A percentile compares a stretch with the other conserved stretches of the same genome.
These are phyloP conservation scores for Castanospermum australe DNA, from an alignment of 306 rosid species.

Conservation along the genomic window DNA sequence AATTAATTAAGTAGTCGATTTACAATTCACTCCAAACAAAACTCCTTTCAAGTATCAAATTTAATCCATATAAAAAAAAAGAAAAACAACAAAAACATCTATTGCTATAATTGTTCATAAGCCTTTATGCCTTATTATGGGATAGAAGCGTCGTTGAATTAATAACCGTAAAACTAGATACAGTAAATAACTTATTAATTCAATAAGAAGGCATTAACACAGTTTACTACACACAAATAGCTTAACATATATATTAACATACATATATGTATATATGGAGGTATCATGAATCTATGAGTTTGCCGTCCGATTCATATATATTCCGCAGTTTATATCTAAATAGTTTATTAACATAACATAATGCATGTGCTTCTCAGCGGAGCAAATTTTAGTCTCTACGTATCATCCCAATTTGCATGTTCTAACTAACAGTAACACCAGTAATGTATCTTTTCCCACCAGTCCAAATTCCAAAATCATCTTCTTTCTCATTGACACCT, in stretches of 20 bases:
- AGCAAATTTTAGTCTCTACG: constrained; percentile 6
- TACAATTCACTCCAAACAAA: too few species aligned
- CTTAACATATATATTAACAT: background rate
- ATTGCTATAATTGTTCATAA: too few species aligned
- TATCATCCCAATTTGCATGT: constrained; percentile 30
- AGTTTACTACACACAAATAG: background rate
- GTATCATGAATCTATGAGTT: background rate
- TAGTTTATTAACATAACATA: background rate
- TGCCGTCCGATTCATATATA: background rate
- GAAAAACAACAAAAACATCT: too few species aligned
- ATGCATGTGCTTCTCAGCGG: background rate
- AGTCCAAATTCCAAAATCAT: too few species aligned
- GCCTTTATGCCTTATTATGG: too few species aligned
- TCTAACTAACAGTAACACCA: constrained; percentile 27
- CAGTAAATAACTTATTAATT: background rate
- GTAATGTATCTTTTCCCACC: constrained; percentile 1
- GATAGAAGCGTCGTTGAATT: background rate
- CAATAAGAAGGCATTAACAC: background rate
- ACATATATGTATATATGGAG: background rate
- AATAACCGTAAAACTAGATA: background rate
- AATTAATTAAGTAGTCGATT: too few species aligned
- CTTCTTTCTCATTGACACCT: background rate
- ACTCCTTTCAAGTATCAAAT: too few species aligned
- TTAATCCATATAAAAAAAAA: too few species aligned
- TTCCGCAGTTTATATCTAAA: background rate